Base-by-base conservation (phyloP, 352 stramenopile species). In the Pilasporangium apinafurcum region DNA sequence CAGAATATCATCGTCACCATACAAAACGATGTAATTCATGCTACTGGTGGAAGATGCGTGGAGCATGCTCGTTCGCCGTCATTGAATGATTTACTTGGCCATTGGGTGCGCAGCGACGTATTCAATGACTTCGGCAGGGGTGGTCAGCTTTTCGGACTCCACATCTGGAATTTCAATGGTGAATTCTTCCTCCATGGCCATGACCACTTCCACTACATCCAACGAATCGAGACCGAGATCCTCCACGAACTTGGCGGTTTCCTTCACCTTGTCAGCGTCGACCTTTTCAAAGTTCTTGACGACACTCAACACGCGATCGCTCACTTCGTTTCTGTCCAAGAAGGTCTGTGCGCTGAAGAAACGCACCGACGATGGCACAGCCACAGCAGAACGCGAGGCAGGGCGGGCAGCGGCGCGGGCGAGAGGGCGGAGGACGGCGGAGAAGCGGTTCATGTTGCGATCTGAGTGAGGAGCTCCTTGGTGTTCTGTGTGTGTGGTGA, bases 241-340 rank as follows among this genome's bases (percentile, higher is more conserved):
- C 42, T 97, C 96, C 43, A 97, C 94, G 76, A 99, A 99, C 62
- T 92, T 95, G 59, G 95, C 92, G 31, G 49, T 74, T 46, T 92
- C 76, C 48, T 79, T 82, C 37, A 95, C 83, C 75, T 98, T 98
- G 51, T 86, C 73, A 28, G 69, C 64, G 56, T 99, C 91, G 28
- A 99, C 96, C 86, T 99, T 99, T 61, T 99, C 97, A 65, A 99
- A 99, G 71, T 98, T 98, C 86, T 98, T 99, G 57, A 99, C 86
- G 37, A 99, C 97, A 50, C 76, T 65, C 34, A 99, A 68, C 53
- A 99, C 95, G 42, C 97, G 93, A 40, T 98, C 95, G 48, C 86
- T 96, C 34, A 99, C 96, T 74, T 99, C 96, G 47, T 75, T 61
- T 55, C 82, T 76, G 68, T 93, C 82, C 45, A 93, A 60, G 66